Base-by-base conservation (phyloP, 495 filamentous ascomycete genomes). In the Aspergillus baeticus region DNA sequence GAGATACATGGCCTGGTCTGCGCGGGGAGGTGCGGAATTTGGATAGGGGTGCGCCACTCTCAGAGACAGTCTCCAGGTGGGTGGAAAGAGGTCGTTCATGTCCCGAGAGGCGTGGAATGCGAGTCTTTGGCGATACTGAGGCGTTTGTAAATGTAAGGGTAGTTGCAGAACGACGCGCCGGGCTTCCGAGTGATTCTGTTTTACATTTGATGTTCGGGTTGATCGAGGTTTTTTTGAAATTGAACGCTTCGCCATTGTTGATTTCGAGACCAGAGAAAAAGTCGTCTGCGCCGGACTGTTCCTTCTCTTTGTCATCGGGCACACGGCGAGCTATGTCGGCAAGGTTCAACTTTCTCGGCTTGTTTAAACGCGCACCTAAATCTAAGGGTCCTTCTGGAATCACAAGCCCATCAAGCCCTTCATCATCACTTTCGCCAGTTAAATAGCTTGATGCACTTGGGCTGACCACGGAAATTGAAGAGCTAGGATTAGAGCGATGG, bases 141-240 rank as follows among this genome's bases (percentile, higher is more conserved):
- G 73, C 70, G 63, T 91, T 94, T 29, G 90, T 96, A 72, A 97
- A 97, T 17, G 90, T 96, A 52, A 98, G 73, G 13, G 91, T 92
- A 35, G 91, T 90, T 10, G 90, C 85, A 7, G 91, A 83, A 38
- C 80, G 76, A 61, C 90, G 87, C 44, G 86, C 81, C 48, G 88
- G 87, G 61, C 87, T 92, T 41, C 77, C 74, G 58, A 86, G 81
- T 42, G 82, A 78, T 55, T 78, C 69, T 59, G 82, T 80, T 63
- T 92, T 96, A 63, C 92, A 82, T 69, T 93, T 93, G 57, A 98
- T 81, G 62, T 98, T 97, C 44, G 90, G 91, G 66, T 98, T 95
- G n/a, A 96, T 72, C 10, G 88, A 89, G 14, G 88, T 76, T 66
- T 94, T 96, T 51, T 76, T 81, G 10, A 88, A 82, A 61, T 88